phyloP scores from a whole-genome alignment of 306 rosid species.

The peach (Prunus persica) region Prunus_persica_NCBIv2 NC_034015.1:21660001-21660500 shows the following conservation, averaged over 20 bases:
- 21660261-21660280: constrained; percentile 99
- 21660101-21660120: constrained; percentile 67
- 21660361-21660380: constrained; percentile 2
- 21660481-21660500: constrained; percentile 98
- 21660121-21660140: not conserved
- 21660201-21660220: constrained; percentile 21
- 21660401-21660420: constrained; percentile 20
- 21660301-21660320: constrained; percentile 70
- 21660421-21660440: constrained; percentile 61
- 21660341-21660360: not conserved
- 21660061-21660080: constrained; percentile 94
- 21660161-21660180: not conserved
- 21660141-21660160: not conserved
- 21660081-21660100: constrained; percentile 97
- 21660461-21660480: constrained; percentile 95
- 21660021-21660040: constrained; percentile 84
- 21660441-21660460: constrained; percentile 98
- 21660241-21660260: constrained; percentile 98
- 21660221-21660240: constrained; percentile 73
- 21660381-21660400: not conserved
- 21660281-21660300: constrained; percentile 97
- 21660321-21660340: not conserved
- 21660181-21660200: constrained; percentile 7
- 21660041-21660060: constrained; percentile 87
- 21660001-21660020: constrained; percentile 22